These are phyloP conservation scores for Metarhizium brunneum DNA, from an alignment of 2,329 filamentous ascomycete genomes.

Conservation along the genomic window DNA sequence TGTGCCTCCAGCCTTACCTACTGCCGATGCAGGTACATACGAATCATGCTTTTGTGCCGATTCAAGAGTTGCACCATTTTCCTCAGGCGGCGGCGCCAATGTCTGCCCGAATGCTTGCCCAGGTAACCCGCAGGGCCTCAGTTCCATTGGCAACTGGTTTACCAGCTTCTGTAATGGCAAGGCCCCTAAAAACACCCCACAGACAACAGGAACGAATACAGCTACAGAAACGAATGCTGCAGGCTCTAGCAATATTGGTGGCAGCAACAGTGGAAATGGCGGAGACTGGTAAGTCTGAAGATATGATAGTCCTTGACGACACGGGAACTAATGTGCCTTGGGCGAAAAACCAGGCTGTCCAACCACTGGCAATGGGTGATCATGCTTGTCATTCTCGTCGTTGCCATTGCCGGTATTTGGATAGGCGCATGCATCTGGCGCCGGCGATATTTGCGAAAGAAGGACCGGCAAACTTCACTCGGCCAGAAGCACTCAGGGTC, in stretches of 20 bases:
- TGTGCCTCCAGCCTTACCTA: slow-evolving; percentile 45
- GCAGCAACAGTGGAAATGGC: slow-evolving; percentile 17
- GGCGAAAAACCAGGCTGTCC: slow-evolving; percentile 42
- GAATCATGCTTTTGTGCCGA: slow-evolving; percentile 68
- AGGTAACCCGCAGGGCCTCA: slow-evolving; percentile 33
- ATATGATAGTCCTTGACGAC: not conserved
- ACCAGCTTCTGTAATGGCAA: slow-evolving; percentile 50
- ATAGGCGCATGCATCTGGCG: slow-evolving; percentile 61
- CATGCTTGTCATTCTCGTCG: slow-evolving; percentile 65
- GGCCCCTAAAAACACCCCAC: slow-evolving; percentile 10
- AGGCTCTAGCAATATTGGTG: slow-evolving; percentile 4
- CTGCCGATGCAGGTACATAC: slow-evolving; percentile 43
- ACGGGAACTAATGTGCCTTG: not conserved
- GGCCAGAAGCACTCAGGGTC: slow-evolving; percentile 30
- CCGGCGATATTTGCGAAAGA: slow-evolving; percentile 62
- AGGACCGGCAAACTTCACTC: slow-evolving; percentile 40
- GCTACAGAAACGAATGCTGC: not conserved
- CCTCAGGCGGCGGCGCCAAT: slow-evolving; percentile 38
- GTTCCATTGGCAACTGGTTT: slow-evolving; percentile 62
- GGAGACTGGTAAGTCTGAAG: slow-evolving; percentile 37
- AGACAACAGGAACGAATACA: slow-evolving; percentile 5
- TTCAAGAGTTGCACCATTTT: slow-evolving; percentile 47
- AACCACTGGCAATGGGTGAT: slow-evolving; percentile 73
- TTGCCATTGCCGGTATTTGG: slow-evolving; percentile 60
- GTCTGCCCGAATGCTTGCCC: slow-evolving; percentile 55